Percentiles rank a stretch among this genome's conserved stretches.
phyloP scores from a whole-genome alignment of 2,329 filamentous ascomycete species.

The Metarhizium sp. region DNA sequence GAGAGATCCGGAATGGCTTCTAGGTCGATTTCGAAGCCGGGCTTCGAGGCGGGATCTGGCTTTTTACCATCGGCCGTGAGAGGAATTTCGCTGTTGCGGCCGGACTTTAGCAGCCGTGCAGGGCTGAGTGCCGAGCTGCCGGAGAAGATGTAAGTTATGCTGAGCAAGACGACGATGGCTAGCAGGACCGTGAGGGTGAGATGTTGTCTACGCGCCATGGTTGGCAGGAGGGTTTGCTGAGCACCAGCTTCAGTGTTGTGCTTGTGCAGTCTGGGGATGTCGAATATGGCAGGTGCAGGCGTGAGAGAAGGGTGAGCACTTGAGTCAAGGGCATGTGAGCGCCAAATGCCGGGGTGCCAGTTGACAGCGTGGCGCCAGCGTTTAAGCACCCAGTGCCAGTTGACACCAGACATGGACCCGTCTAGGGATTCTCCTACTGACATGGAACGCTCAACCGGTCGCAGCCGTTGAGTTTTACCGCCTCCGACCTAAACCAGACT shows the following conservation, averaged over 20 bases:
- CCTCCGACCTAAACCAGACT: too few relatives aligned
- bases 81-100: neutral
- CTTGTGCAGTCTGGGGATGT: neutral
- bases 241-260: neutral
- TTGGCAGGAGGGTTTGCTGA: conserved; percentile 6
- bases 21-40: conserved; percentile 29
- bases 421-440: too few relatives aligned
- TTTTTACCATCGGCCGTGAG: neutral
- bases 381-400: too few relatives aligned
- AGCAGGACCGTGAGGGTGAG: conserved; percentile 44
- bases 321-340: too few relatives aligned
- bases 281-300: neutral
- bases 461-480: too few relatives aligned
- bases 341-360: too few relatives aligned
- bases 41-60: conserved; percentile 5
- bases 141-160: conserved; percentile 51
- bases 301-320: too few relatives aligned
- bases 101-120: conserved; percentile 9
- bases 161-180: conserved; percentile 44
- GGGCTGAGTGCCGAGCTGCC: conserved; percentile 17
- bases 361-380: too few relatives aligned
- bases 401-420: too few relatives aligned
- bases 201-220: conserved; percentile 45
- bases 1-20: conserved; percentile 40
- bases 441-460: too few relatives aligned